These are phyloP conservation scores for Camellia sinensis DNA, from an alignment of 148 eudicot species.

Conservation along the genomic window DNA sequence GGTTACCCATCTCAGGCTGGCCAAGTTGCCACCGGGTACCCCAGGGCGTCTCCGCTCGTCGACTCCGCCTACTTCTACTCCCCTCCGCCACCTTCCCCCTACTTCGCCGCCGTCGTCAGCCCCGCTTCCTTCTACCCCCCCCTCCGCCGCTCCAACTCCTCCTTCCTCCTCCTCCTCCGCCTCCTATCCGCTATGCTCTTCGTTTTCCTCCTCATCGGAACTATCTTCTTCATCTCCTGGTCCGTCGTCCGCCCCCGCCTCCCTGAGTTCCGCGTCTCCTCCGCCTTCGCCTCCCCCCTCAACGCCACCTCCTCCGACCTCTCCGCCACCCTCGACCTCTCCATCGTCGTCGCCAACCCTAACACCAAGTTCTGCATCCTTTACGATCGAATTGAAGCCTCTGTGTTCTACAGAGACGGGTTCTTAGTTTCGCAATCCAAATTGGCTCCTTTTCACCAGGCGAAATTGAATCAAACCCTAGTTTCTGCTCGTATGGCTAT, in stretches of 20 bases:
- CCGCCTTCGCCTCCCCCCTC: constrained; percentile 5
- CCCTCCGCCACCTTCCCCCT: constrained; percentile 3
- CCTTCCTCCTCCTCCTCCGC: neutral
- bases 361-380: constrained; percentile 14
- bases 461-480: neutral
- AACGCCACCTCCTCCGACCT: constrained; percentile 10
- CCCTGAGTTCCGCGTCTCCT: constrained; percentile 4
- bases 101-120: neutral
- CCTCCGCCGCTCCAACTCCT: neutral
- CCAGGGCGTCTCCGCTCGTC: neutral
- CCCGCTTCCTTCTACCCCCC: neutral
- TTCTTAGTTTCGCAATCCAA: neutral
- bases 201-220: neutral
- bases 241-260: constrained; percentile 2
- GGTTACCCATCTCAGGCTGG: constrained; percentile 4
- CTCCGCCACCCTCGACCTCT: constrained; percentile 13
- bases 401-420: constrained; percentile 6
- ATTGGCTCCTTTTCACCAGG: constrained; percentile 20
- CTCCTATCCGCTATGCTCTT: neutral
- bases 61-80: neutral
- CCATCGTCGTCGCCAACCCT: constrained; percentile 15
- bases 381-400: constrained; percentile 10
- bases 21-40: constrained; percentile 6
- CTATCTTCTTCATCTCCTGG: neutral
- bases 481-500: neutral